phyloP scores from a whole-genome alignment of 2,329 filamentous ascomycete genomes.

The Trichoderma lentiforme region DNA sequence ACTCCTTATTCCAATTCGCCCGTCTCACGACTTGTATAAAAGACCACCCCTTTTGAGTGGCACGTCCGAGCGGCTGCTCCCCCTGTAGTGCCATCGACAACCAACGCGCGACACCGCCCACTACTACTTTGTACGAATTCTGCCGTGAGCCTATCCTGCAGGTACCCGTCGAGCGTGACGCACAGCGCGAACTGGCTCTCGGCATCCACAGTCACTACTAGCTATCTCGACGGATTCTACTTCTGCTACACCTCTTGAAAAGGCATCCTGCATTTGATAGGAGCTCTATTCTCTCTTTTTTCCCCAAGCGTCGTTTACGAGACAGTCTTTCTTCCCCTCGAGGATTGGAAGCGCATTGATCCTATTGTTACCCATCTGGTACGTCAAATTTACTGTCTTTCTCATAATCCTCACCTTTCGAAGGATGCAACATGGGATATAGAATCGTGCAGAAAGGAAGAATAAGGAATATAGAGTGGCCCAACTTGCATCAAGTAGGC shows the following conservation, averaged over 20 bases:
- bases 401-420: not conserved
- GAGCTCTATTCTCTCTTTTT: not conserved
- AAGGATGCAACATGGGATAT: not conserved
- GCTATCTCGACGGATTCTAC: not conserved
- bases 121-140: constrained; percentile 15
- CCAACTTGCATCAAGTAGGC: not conserved
- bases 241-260: not conserved
- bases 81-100: constrained; percentile 15
- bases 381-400: not conserved
- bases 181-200: constrained; percentile 19
- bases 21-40: not conserved
- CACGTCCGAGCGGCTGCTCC: constrained; percentile 18
- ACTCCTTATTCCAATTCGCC: constrained; percentile 4
- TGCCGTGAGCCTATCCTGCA: constrained; percentile 28
- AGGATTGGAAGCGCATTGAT: not conserved
- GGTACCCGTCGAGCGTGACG: constrained; percentile 27
- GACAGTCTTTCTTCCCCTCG: not conserved
- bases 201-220: not conserved
- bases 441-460: not conserved
- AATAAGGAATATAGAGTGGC: not conserved
- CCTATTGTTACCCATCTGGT: not conserved
- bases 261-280: not conserved
- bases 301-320: not conserved
- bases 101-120: constrained; percentile 19
- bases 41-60: not conserved